Base-by-base conservation (phyloP, 1,139 yeast species). In the Saccharomyces hybrid region DNA sequence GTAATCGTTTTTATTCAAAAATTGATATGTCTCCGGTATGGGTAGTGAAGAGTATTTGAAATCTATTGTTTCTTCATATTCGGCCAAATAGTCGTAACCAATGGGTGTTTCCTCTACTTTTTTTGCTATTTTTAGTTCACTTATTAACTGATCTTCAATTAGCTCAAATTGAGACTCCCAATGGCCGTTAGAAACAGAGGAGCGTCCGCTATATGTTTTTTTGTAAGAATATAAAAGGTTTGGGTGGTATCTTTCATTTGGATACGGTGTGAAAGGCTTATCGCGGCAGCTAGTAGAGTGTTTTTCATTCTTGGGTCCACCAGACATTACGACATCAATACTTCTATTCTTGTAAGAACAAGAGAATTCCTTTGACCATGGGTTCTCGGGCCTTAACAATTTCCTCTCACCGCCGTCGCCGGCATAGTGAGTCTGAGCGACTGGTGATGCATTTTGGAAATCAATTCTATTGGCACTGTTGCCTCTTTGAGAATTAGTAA, bases 1-100 rank as follows among this genome's bases (percentile, higher is more conserved):
- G 66, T 86, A 90, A 60, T 85, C 93, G 69, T 93, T 91, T 62
- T 84, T 88, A 64, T 86, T 75, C 66, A 86, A 95, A 71, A 88
- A 89, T 65, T 82, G 80, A 71, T 91, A 91, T 58, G 47, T 21
- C 34, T 31, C 34, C 5, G 34, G 34, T 31, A 31, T 1, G 34
- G 34, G 34, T 31, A 31, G 34, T 31, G 34, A 31, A 4, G 34
- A 2, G 34, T 31, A 31, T 31, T 31, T 31, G 6, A 31, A 31
- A 31, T 31, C 34, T 31, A 31, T 31, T 31, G 34, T 31, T 31
- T 31, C 34, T 31, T 31, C 34, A 31, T 31, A 31, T 31, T 31
- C 34, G 14, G 34, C 34, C 14, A 31, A 31, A 31, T 31, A 31
- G 34, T 31, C 34, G 34, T 31, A 31, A 31, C 34, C 34, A 31